These are phyloP conservation scores for Pythium phragmiticola DNA, from an alignment of 352 stramenopile genomes.

Conservation along the genomic window DNA sequence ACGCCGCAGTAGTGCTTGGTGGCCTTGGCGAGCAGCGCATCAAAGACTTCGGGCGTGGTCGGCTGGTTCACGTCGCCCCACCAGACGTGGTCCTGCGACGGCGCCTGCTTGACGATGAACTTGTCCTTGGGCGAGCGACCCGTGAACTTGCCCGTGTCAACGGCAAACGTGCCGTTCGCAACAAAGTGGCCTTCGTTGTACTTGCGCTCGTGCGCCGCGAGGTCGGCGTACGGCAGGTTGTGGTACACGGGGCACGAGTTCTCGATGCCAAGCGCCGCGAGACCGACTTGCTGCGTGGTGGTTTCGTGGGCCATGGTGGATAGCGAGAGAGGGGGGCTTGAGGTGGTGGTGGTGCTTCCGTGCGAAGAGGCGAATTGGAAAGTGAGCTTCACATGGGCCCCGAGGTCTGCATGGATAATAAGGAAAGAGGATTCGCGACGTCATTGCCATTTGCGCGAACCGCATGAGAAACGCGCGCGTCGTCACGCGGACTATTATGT, in stretches of 20 bases:
- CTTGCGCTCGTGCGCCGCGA: conserved; percentile 45
- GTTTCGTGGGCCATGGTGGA: conserved; percentile 64
- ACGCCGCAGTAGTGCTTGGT: conserved; percentile 49
- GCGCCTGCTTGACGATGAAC: conserved; percentile 56
- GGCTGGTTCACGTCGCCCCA: conserved; percentile 61
- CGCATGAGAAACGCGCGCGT: conserved; percentile 26
- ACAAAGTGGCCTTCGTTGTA: conserved; percentile 54
- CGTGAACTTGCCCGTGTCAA: conserved; percentile 67
- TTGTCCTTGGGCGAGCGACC: conserved; percentile 62
- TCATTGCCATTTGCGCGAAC: conserved; percentile 18
- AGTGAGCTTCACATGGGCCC: conserved; percentile 15
- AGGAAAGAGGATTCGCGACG: conserved; percentile 6
- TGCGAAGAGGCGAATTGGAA: conserved; percentile 29
- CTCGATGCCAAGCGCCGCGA: conserved; percentile 44
- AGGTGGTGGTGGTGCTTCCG: conserved; percentile 6
- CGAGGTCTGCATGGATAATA: not conserved
- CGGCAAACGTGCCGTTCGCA: conserved; percentile 61
- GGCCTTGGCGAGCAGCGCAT: conserved; percentile 43
- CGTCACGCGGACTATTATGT: conserved; percentile 3
- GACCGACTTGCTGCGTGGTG: conserved; percentile 43
- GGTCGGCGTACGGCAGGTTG: conserved; percentile 52
- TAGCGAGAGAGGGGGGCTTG: not conserved
- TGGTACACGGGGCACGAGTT: conserved; percentile 44
- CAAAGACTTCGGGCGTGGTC: conserved; percentile 52
- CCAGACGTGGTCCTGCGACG: conserved; percentile 48